Evolutionary conservation across 2,329 filamentous ascomycete species (phyloP).

Genomic region (Aspergillus sp.): DNA sequence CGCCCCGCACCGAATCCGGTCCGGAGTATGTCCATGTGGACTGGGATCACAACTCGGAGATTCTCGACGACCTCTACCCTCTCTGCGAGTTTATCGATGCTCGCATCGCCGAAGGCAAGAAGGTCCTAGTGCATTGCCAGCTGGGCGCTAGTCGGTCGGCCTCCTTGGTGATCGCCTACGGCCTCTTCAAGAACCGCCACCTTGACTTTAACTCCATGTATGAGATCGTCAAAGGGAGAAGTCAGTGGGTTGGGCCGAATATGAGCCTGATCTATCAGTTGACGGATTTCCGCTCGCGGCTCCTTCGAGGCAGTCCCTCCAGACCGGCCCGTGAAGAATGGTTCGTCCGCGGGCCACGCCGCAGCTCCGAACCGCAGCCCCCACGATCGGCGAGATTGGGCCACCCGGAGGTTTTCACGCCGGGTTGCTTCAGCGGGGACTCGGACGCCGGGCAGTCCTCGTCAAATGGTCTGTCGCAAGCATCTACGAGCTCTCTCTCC

Average conservation of each 20-base stretch:
- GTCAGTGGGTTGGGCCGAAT: constrained; percentile 67
- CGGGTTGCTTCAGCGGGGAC: constrained; percentile 6
- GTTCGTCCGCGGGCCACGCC: constrained; percentile 30
- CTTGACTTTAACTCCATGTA: constrained; percentile 66
- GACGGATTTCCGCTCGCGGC: constrained; percentile 58
- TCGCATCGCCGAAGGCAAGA: constrained; percentile 56
- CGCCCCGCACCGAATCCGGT: constrained; percentile 34
- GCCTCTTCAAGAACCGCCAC: constrained; percentile 62
- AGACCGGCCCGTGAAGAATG: constrained; percentile 35
- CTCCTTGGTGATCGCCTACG: constrained; percentile 66
- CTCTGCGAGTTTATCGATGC: constrained; percentile 63
- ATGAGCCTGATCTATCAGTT: constrained; percentile 70
- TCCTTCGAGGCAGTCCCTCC: constrained; percentile 33
- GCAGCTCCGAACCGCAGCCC: constrained; percentile 32
- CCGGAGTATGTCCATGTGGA: constrained; percentile 66
- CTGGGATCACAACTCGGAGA: constrained; percentile 69
- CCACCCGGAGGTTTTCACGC: constrained; percentile 7
- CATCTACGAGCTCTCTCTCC: constrained; percentile 24
- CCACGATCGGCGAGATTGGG: constrained; percentile 18
- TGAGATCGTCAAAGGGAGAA: constrained; percentile 61
- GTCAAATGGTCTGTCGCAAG: constrained; percentile 23
- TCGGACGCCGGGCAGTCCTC: constrained; percentile 17
- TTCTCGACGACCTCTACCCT: constrained; percentile 60
- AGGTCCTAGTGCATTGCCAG: constrained; percentile 65
- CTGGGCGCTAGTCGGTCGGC: constrained; percentile 65